phyloP scores from a whole-genome alignment of 1,139 yeast genomes.

The Sugiyamaella japonica region DNA sequence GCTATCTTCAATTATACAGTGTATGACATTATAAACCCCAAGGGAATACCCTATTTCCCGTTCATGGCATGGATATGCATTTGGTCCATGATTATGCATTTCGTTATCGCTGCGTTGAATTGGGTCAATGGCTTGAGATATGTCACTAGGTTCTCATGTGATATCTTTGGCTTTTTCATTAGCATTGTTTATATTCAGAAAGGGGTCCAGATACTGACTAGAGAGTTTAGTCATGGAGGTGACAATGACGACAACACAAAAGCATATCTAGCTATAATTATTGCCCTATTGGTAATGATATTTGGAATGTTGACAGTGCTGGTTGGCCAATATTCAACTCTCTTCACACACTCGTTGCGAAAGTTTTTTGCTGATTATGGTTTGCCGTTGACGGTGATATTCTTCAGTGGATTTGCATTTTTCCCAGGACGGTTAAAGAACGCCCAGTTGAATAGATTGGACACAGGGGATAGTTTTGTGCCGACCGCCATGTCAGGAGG shows the following conservation, averaged over 20 bases:
- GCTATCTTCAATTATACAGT: conserved; percentile 90
- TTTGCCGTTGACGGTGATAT: conserved; percentile 76
- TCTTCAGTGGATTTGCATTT: conserved; percentile 88
- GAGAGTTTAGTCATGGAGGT: conserved; percentile 57
- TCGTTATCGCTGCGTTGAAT: conserved; percentile 68
- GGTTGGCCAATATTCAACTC: conserved; percentile 60
- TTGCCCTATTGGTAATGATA: conserved; percentile 70
- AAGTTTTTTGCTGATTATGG: conserved; percentile 83
- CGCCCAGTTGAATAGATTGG: conserved; percentile 58
- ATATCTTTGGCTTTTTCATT: conserved; percentile 89
- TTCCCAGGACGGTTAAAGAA: conserved; percentile 72
- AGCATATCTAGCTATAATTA: conserved; percentile 70
- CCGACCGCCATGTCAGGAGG: conserved; percentile 57
- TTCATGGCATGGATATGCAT: conserved; percentile 96
- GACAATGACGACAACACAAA: conserved; percentile 26
- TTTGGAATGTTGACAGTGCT: conserved; percentile 68
- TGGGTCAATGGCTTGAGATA: conserved; percentile 66
- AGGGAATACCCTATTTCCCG: conserved; percentile 73
- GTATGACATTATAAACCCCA: conserved; percentile 68
- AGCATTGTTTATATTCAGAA: conserved; percentile 88
- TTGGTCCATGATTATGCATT: conserved; percentile 87
- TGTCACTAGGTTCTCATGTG: conserved; percentile 84
- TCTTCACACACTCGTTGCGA: conserved; percentile 59
- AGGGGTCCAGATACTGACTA: conserved; percentile 75
- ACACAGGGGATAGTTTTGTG: conserved; percentile 68